Evolutionary conservation across 2,329 filamentous ascomycete genomes (phyloP), one percentile per base, ranked within the genome.

Genomic region (Chrysoporthe cubensis): DNA sequence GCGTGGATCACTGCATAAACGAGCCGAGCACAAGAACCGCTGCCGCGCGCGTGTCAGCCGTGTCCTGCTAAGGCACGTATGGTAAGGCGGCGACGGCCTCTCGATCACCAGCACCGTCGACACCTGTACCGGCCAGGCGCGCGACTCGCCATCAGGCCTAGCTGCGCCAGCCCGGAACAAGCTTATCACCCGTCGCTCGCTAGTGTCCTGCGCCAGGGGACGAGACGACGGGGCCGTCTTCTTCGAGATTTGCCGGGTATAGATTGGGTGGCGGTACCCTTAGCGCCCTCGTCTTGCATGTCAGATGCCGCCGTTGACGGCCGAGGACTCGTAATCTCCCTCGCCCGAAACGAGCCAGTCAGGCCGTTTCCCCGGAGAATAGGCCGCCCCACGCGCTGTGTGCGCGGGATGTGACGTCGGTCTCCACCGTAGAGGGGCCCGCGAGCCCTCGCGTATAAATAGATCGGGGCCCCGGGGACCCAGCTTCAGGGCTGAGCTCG

Each of bases 1-100:
- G 14, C n/a, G 62, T 64, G 62, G 62, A 46, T 34, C 62, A 26
- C 1, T n/a, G 62, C 40, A 64, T 64, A 44, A 56, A 64, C 62
- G 40, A 44, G 26, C 16, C 46, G 1, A n/a, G 21, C 21, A 32
- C 37, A 46, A 44, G 44, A 14, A 5, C 1, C 44, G 32, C 44
- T 62, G 44, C 59, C 59, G 59, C 59, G 59, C 59, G 59, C 43
- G 26, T 62, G 44, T 62, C 34, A 62, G 43, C 14, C 16, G 4
- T 18, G 18, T 2, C 26, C 26, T 26, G 26, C 26, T 26, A 26
- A 26, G 26, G 26, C 26, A 26, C 26, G 26, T 26, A 26, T 2
- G 26, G 26, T 26, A 26, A 26, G 26, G 26, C 42, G 9, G n/a
- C 21, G 37, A 40, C 9, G 37, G 37, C 37, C 37, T 40, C 37